Evolutionary conservation across 1,139 yeast genomes (phyloP), one percentile per base, ranked within the genome.

Genomic region (Ogataea hybrid): DNA sequence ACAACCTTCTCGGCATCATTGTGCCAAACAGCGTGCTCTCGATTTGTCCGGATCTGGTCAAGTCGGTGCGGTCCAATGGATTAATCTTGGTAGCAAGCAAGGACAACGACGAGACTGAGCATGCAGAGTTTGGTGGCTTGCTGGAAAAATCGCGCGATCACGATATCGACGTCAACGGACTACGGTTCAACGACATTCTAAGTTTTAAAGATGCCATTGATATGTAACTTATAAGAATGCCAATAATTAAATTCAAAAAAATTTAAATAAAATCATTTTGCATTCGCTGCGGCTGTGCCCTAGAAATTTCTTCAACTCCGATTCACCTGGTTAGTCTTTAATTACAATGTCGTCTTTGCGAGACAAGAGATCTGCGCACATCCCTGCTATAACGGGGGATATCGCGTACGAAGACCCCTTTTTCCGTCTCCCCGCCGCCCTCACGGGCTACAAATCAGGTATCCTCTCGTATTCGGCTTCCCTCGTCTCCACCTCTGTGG

Each of bases 1-100:
- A 92, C 60, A 92, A 92, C 59, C 70, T 92, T 46, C 71, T 92
- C 49, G 98, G 98, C 16, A 63, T 92, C 16, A 81, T 88, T 17
- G 78, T 88, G 16, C 88, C 95, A 0, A 75, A 79, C 22, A 81
- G 83, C 46, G 61, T 90, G 46, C 67, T 92, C 44, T 69, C 74
- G 30, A 68, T 89, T 33, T 92, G 87, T 21, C 95, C 95, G 0
- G 81, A 84, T 44, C 65, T 90, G 33, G 77, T 84, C 5, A 85
- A 85, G 21, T 75, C 86, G 21, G 84, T 90, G 16, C 73, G 95
- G 46, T 80, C 87, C 1, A 71, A 84, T 48, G 97, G 97, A 0
- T 71, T 92, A 50, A 81, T 92, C 37, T 68, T 92, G 36, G 92
- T 92, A 23, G 94, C 94, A 1, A 73, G 80, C 1, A 74, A 62